Evolutionary conservation across 148 eudicot genomes (phyloP).

Genomic region (Rhododendron kiyosumense): DNA sequence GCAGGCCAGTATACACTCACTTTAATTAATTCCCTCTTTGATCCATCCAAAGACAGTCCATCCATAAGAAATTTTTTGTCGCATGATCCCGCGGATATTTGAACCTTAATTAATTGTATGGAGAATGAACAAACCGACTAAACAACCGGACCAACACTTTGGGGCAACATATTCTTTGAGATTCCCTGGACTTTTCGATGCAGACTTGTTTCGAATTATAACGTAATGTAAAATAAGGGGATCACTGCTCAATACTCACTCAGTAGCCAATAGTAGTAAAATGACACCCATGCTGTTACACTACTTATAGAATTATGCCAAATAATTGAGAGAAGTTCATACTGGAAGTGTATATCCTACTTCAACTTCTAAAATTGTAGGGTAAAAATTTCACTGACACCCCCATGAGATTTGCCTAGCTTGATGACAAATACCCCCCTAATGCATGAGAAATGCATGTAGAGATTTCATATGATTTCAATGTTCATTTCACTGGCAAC

Average conservation of each 20-base stretch:
- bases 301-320: not conserved
- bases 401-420: not conserved
- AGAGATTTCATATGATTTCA: not conserved
- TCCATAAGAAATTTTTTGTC: too few relatives aligned
- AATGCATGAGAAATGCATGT: not conserved
- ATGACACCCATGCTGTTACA: not conserved
- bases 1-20: too few relatives aligned
- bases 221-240: not conserved
- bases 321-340: not conserved
- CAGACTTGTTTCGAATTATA: not conserved
- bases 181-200: not conserved
- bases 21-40: too few relatives aligned
- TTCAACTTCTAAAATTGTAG: not conserved
- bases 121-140: too few relatives aligned
- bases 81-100: too few relatives aligned
- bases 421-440: not conserved
- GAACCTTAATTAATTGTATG: too few relatives aligned
- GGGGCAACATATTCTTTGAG: not conserved
- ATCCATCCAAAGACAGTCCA: too few relatives aligned
- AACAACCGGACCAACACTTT: too few relatives aligned
- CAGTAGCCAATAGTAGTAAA: not conserved
- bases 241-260: not conserved
- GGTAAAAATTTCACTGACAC: not conserved
- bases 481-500: not conserved
- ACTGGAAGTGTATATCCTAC: not conserved